Base-by-base conservation (phyloP, 257 asterid genomes). In the Solanum chmielewskii region DNA sequence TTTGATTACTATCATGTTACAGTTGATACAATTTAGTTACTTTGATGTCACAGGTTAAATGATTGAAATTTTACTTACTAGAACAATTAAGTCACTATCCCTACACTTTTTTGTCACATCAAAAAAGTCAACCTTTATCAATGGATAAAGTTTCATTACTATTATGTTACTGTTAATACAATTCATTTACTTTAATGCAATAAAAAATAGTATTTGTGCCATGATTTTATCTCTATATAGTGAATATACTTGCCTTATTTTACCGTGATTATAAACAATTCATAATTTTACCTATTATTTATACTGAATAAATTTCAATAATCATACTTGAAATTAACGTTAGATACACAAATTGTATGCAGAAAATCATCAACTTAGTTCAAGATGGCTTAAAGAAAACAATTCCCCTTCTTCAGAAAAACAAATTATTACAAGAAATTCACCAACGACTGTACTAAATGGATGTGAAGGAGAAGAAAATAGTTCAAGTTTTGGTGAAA, bases 381-480 rank as follows among this genome's bases (percentile, higher is more conserved):
- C 89, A 88, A 85, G 90, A 42, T 89, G 95, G 94, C 88, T 95
- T 41, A 66, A 39, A 21, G 94, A 90, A 39, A 92, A 87, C 41
- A 92, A 90, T 69, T 89, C 94, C n/a, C 90, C 90, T 90, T 92
- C 93, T 6, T 92, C 96, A 15, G 93, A 91, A 39, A 92, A 84
- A n/a, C 90, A 81, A 15, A 75, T 82, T 15, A 64, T 89, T 25
- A 39, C 80, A 25, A 15, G 35, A 21, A 31, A 45, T 64, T 95
- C 98, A 4, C 98, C 98, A 64, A 93, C 86, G 41, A 90, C 95
- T 21, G 97, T 95, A 86, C 89, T 94, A 21, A 92, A 90, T 66
- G 87, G 89, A 0, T 90, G 89, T 25, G 94, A 93, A 90, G 90
- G 88, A 37, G 94, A 88, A n/a, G 95, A 90, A 78, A 93, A 91